Evolutionary conservation across 164 flowering plant genomes (phyloP), one percentile per base, ranked within the genome.

Genomic region (Buxus sempervirens): DNA sequence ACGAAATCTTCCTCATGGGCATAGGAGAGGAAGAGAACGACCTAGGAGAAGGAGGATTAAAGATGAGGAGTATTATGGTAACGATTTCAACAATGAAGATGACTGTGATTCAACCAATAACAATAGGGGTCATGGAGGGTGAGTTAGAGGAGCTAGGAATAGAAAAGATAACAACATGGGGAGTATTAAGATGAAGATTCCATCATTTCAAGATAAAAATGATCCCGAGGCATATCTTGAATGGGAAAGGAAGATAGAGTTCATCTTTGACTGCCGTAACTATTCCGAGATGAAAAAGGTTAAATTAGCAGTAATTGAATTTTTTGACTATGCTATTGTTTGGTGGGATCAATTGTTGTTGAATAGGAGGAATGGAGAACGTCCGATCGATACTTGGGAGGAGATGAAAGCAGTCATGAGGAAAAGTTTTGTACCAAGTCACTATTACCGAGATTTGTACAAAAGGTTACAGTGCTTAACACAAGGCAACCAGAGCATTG

Each of bases 181-280:
- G 8, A 38, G n/a, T n/a, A 62, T 62, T 18, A 62, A 62, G 23
- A 36, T 62, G 20, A 62, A 62, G 27, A 38, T 62, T 13, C 49
- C 64, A 18, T 62, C 64, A 12, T 62, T 62, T 19, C 64, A 62
- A 62, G 64, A 51, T 0, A 62, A 62, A 62, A 32, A 16, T 36
- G 64, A 62, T 62, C 64, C 51, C n/a, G 51, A 62, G 32, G 48
- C 15, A 4, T 62, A 62, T n/a, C n/a, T 62, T 6, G 48, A 62
- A 25, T 62, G 64, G 64, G 64, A 62, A 19, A 62, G 12, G 20
- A 63, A 63, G 38, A 23, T 63, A 24, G 65, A 63, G 20, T 4
- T 41, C 14, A 23, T 63, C 10, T 63, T 63, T 63, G 65, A 63
- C 2, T 63, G 65, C 27, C 48, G 20, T 21, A 27, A 28, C n/a